phyloP scores from a whole-genome alignment of 2,329 filamentous ascomycete species.

The Aspergillus sp. region DNA sequence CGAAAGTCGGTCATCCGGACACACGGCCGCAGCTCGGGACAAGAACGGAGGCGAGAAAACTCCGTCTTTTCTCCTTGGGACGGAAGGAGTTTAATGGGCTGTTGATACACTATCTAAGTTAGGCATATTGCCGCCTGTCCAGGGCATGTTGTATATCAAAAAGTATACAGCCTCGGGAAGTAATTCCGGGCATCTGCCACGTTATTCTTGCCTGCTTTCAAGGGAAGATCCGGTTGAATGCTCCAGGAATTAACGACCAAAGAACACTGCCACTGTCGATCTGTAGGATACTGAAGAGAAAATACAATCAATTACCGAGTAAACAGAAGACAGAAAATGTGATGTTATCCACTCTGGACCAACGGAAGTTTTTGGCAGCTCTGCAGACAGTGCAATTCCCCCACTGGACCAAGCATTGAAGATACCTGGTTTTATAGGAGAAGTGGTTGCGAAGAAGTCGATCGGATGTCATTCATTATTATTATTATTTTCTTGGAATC shows the following conservation, averaged over 20 bases:
- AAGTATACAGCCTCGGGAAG: background rate
- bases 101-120: no score
- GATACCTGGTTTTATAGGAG: no score
- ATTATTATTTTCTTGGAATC: background rate
- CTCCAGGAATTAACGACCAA: background rate
- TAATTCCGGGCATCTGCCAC: background rate
- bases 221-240: background rate
- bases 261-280: conserved; percentile 23
- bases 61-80: background rate
- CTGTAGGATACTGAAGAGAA: conserved; percentile 13
- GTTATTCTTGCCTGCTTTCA: background rate
- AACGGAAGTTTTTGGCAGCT: background rate
- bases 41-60: background rate
- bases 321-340: background rate
- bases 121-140: no score
- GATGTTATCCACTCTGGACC: background rate
- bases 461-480: no score
- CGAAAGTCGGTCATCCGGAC: background rate
- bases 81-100: background rate
- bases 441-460: no score
- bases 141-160: no score
- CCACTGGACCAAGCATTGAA: background rate
- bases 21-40: background rate
- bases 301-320: background rate
- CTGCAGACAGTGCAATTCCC: background rate